Evolutionary conservation across 164 flowering plant species (phyloP), one percentile per base, ranked within the genome.

Genomic region (Piper longum): DNA sequence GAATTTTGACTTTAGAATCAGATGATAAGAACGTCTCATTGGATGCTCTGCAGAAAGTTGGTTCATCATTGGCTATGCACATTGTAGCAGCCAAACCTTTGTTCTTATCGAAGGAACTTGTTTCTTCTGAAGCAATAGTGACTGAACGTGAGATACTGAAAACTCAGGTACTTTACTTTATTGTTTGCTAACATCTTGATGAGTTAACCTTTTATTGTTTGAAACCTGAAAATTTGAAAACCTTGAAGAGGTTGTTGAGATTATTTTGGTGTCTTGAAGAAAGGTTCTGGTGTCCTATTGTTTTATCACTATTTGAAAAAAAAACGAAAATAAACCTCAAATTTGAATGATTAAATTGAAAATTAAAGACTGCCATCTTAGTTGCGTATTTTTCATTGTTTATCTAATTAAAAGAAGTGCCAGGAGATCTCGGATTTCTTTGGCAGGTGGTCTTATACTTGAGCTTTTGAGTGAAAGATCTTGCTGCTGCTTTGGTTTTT

Each of bases 21-120:
- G 93, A 87, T 66, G 79, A 77, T 70, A 71, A 63, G 19, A 79
- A 69, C 70, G 70, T 75, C 67, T 69, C 81, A 61, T 13, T 74
- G 62, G 89, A 87, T 73, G 85, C 87, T 60, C 74, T 93, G 52
- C 81, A 81, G 26, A 75, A 71, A 63, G 87, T 86, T 76, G 99
- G 99, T 64, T 88, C 99, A 43, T 81, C 87, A 74, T 66, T 93
- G 78, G 96, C 99, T 39, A 90, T 90, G 99, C 99, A 93, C 75
- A 68, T 93, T 12, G 99, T 93, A 42, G 99, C 99, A 26, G 75
- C 93, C 48, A 93, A 85, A 73, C 99, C 99, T 9, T 70, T 84
- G 69, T 93, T 90, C 78, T 70, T 90, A 67, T 72, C 90, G n/a
- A 88, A 70, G 76, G 97, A 93, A 57, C 77, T 73, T 71, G 96